Base-by-base conservation (phyloP, 345 rosid species). In the Hibiscus syriacus region DNA sequence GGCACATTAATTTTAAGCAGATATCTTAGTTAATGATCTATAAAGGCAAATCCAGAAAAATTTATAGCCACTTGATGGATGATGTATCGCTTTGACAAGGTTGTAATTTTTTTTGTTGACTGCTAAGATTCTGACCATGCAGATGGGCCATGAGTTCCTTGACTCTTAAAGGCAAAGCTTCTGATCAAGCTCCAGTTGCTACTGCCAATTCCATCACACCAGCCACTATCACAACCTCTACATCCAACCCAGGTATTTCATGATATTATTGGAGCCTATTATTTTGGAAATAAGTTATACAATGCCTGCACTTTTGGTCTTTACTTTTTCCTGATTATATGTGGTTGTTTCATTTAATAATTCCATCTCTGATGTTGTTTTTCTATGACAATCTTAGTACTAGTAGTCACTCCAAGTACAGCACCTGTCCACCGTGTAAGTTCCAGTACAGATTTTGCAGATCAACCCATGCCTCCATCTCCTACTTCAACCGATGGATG, bases 71-170 rank as follows among this genome's bases (percentile, higher is more conserved):
- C 32, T 68, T 22, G 17, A 54, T 39, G 14, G 48, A 5, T n/a
- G 14, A 38, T 68, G 6, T 57, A 5, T 30, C 20, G n/a, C 41
- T 52, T 52, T 69, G 19, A 39, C 43, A 0, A 19, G n/a, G 30
- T 6, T 69, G 29, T n/a, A 26, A 32, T 60, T 70, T 71, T 20
- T 59, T 55, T 12, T 58, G 30, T 45, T 73, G 63, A 75, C 49
- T 1, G 34, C 54, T 27, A 58, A 26, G 46, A 54, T 13, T 64
- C 34, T 46, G 54, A 26, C 62, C 30, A 22, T 77, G 76, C 80
- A 92, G 99, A 76, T 94, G 99, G 99, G 99, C 99, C 64, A 89
- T 94, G 90, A 94, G 98, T 82, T 94, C 99, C 69, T 83, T 94
- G 82, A 92, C 93, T 53, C 88, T 85, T 29, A 94, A 92, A 85